Percentiles rank a stretch among this genome's conserved stretches.
Evolutionary conservation across 495 filamentous ascomycete genomes (phyloP).

Genomic region (Xylaria cubensis): DNA sequence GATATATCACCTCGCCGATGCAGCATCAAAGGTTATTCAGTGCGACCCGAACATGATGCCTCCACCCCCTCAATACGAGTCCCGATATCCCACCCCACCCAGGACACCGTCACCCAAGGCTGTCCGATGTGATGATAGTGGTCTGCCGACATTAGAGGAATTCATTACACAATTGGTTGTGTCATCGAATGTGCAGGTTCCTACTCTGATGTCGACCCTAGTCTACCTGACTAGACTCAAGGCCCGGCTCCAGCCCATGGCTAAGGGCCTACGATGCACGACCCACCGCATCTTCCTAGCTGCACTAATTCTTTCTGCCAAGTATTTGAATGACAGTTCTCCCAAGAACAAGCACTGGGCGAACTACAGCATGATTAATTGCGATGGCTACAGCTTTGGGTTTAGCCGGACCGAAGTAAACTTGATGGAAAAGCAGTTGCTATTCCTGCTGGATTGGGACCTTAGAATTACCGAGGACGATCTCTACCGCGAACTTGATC

Average conservation of each 20-base stretch:
- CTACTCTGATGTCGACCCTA: constrained; percentile 93
- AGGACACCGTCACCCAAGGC: constrained; percentile 67
- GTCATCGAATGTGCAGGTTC: constrained; percentile 94
- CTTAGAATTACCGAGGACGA: constrained; percentile 82
- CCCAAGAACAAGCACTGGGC: constrained; percentile 99
- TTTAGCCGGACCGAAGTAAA: constrained; percentile 96
- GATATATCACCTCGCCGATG: constrained; percentile 82
- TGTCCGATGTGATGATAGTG: constrained; percentile 46
- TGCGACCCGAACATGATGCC: constrained; percentile 72
- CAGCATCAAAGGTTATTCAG: constrained; percentile 86
- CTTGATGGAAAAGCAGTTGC: constrained; percentile 97
- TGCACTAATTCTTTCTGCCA: constrained; percentile 88
- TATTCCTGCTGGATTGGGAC: constrained; percentile 94
- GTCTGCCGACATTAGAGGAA: constrained; percentile 77
- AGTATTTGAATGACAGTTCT: constrained; percentile 97
- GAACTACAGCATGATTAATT: constrained; percentile 76
- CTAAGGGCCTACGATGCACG: constrained; percentile 96
- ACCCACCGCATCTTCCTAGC: constrained; percentile 98
- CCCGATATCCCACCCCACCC: constrained; percentile 72
- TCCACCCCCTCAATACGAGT: constrained; percentile 48
- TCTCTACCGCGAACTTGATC: constrained; percentile 84
- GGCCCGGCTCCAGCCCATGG: constrained; percentile 84
- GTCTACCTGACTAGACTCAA: constrained; percentile 90
- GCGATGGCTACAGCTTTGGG: constrained; percentile 77
- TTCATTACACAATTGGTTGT: constrained; percentile 93